Evolutionary conservation across 495 filamentous ascomycete genomes (phyloP).

Genomic region (Talaromyces ruber): DNA sequence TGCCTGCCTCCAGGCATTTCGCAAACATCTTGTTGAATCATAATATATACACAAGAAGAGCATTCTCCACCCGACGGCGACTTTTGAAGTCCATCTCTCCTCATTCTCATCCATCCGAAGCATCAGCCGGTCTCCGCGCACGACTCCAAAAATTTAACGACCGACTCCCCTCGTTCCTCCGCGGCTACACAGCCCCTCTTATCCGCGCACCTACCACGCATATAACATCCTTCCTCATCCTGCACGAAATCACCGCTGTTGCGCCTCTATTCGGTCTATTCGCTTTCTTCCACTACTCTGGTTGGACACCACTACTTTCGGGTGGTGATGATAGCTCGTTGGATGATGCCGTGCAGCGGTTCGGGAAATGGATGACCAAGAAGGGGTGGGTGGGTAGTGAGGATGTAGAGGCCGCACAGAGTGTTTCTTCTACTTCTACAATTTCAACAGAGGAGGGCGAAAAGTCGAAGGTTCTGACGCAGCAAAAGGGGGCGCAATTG

Average conservation of each 20-base stretch:
- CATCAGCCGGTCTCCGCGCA: conserved; percentile 26
- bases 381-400: conserved; percentile 54
- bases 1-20: not conserved
- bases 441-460: not conserved
- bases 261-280: conserved; percentile 69
- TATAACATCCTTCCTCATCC: conserved; percentile 74
- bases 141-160: conserved; percentile 52
- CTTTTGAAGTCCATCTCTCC: conserved; percentile 20
- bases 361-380: conserved; percentile 48
- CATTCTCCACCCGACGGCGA: conserved; percentile 12
- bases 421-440: conserved; percentile 16
- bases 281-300: conserved; percentile 65
- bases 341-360: conserved; percentile 44
- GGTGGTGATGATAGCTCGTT: conserved; percentile 35
- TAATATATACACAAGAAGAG: conserved; percentile 3
- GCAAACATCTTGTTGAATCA: not conserved
- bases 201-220: conserved; percentile 71
- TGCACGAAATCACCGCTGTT: conserved; percentile 88
- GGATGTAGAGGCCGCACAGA: conserved; percentile 25
- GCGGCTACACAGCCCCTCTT: conserved; percentile 56
- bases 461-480: not conserved
- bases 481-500: conserved; percentile 38
- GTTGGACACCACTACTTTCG: conserved; percentile 52
- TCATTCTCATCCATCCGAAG: conserved; percentile 11
- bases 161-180: conserved; percentile 51